These are phyloP conservation scores for Gracilaria caudata DNA, from an alignment of 23 red algal genomes.

Conservation along the genomic window DNA sequence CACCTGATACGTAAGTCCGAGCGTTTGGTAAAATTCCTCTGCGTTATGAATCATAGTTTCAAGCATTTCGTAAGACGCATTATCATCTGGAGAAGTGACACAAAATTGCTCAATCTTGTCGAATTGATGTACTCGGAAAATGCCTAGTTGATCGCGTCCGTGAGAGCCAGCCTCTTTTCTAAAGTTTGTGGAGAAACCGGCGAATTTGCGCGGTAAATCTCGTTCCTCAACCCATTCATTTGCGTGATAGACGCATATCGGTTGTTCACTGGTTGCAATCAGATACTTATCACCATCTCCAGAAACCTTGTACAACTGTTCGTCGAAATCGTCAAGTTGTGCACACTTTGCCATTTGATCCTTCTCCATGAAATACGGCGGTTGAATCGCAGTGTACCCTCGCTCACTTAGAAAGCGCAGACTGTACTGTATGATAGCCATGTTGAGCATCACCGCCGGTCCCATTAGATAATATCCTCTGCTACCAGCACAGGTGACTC, in stretches of 20 bases:
- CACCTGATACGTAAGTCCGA: conserved; percentile 88
- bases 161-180: conserved; percentile 97
- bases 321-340: conserved; percentile 98
- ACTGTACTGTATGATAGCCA: conserved; percentile 92
- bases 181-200: conserved; percentile 93
- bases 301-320: conserved; percentile 97
- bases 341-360: conserved; percentile 97
- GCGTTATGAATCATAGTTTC: conserved; percentile 78
- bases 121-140: conserved; percentile 99
- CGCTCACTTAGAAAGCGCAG: conserved; percentile 80
- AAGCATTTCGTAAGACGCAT: conserved; percentile 77
- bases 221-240: conserved; percentile 93
- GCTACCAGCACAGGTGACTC: conserved; percentile 83
- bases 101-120: conserved; percentile 99
- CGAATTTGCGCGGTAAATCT: conserved; percentile 80
- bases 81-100: conserved; percentile 83
- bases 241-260: conserved; percentile 87
- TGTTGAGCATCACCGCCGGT: conserved; percentile 87
- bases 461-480: conserved; percentile 97
- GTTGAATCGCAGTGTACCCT: conserved; percentile 79
- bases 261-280: conserved; percentile 98
- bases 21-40: conserved; percentile 96
- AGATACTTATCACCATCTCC: conserved; percentile 92
- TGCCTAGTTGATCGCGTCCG: conserved; percentile 97
- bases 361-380: conserved; percentile 98